Percentiles rank a stretch among this genome's conserved stretches.
These are phyloP conservation scores for Backusella luteola DNA, from an alignment of 192 early-diverging fungal species.

Conservation along the genomic window DNA sequence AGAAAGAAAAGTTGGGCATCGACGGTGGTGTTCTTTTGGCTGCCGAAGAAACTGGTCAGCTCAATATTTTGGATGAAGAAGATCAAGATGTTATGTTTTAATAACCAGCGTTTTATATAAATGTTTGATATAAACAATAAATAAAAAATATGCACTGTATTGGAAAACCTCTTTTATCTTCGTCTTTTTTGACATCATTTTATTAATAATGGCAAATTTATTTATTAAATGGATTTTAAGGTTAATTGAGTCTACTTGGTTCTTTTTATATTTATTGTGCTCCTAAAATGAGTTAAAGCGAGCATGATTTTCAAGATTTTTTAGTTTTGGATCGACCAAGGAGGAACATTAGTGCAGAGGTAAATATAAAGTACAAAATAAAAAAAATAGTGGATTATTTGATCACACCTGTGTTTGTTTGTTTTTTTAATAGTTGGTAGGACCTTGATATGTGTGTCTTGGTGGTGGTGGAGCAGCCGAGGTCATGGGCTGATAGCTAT, in stretches of 20 bases:
- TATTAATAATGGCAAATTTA: too few relatives aligned
- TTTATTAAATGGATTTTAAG: neutral
- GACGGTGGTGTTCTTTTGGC: conserved; percentile 17
- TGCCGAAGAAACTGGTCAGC: conserved; percentile 33
- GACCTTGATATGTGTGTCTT: neutral
- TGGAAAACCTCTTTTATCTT: neutral
- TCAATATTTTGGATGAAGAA: conserved; percentile 34
- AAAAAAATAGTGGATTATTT: neutral
- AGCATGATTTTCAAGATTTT: neutral
- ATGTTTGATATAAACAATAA: neutral
- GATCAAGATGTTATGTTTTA: conserved; percentile 35
- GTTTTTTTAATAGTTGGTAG: neutral
- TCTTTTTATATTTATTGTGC: neutral
- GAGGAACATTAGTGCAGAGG: neutral
- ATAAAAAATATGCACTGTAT: neutral
- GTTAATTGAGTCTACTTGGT: neutral
- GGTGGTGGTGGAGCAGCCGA: neutral
- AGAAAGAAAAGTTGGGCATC: conserved; percentile 7
- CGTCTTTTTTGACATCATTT: too few relatives aligned
- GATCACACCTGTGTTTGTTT: neutral
- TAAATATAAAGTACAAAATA: neutral
- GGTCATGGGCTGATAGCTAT: neutral
- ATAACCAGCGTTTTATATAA: neutral
- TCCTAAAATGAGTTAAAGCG: neutral
- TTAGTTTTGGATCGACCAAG: neutral